Evolutionary conservation across 495 filamentous ascomycete genomes (phyloP), one percentile per base, ranked within the genome.

Genomic region (Penicillium ochrochloron): DNA sequence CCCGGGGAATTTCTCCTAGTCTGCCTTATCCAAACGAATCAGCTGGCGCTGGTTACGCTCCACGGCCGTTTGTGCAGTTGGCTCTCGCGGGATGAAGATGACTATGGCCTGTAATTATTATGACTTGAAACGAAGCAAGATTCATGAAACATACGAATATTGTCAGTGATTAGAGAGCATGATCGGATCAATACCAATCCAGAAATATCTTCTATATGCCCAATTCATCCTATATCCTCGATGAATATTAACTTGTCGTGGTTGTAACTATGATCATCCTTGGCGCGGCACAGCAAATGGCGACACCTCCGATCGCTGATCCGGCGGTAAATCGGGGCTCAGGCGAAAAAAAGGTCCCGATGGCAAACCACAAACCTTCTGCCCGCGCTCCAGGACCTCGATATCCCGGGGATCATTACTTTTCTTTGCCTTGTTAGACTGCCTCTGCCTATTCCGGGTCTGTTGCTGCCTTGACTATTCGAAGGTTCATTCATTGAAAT

Each of bases 251-350:
- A 15, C 42, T 21, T 15, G 42, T 19, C 6, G 19, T 21, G n/a
- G 42, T 44, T 21, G 17, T 44, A 19, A 19, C 17, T 14, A 7
- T 19, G 8, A 44, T 19, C 7, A 9, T 44, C 34, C 14, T 42
- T 41, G 33, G 33, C 11, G 56, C 39, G 33, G 51, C 27, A 29
- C 48, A 35, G 44, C n/a, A 50, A 33, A 33, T 61, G 14, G 57
- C 48, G 41, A 51, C 33, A 52, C 31, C 56, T 62, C 66, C 61
- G 63, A 66, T 61, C 59, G 57, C 52, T 61, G 60, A 63, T 66
- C 62, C 67, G 70, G 70, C 70, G 70, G 70, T 68, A 68, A 72
- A 61, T 68, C 70, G 65, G 64, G 3, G 19, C 33, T 62, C 64
- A 53, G 52, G 66, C 65, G 68, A 70, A 73, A 73, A 72, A 70